Conservation (phyloP, 2,329 filamentous ascomycete genomes). For the Lasiodiplodia sp. region DNA sequence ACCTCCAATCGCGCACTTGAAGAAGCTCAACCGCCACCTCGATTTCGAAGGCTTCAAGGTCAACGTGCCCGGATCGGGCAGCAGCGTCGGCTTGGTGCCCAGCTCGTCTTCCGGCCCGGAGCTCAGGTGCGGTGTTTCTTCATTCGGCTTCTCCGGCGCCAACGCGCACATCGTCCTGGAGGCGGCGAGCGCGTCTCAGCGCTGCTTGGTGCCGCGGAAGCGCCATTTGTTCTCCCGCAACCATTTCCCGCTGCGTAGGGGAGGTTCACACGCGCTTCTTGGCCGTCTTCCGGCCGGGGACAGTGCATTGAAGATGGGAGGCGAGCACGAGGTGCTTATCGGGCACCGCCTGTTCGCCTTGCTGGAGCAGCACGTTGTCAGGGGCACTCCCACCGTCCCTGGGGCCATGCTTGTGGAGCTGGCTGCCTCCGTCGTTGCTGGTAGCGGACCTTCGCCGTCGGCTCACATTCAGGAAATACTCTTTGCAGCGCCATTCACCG, state of each 20-base stretch:
- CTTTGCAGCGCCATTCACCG: background rate
- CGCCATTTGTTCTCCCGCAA: background rate
- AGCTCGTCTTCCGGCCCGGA: conserved; percentile 32
- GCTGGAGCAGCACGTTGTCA: background rate
- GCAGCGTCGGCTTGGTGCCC: conserved; percentile 26
- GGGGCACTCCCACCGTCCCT: background rate
- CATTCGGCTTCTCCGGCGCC: conserved; percentile 38
- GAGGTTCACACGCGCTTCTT: background rate
- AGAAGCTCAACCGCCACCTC: background rate
- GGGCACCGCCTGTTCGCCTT: background rate
- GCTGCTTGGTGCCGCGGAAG: background rate
- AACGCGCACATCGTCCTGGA: conserved; percentile 41
- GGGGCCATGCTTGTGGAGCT: background rate
- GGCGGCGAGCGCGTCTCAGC: background rate
- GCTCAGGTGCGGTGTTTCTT: conserved; percentile 21
- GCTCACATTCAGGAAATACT: background rate
- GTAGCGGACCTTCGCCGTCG: too few species aligned
- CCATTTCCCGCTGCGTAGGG: background rate
- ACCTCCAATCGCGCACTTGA: conserved; percentile 8
- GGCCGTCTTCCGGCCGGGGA: background rate
- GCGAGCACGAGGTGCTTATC: background rate
- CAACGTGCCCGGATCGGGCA: background rate
- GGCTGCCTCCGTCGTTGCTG: background rate
- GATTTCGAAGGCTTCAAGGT: background rate
- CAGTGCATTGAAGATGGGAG: background rate